Percentiles rank a stretch among this genome's conserved stretches.
These are phyloP conservation scores for Rutstroemia sp. DNA, from an alignment of 2,329 filamentous ascomycete genomes.

Conservation along the genomic window DNA sequence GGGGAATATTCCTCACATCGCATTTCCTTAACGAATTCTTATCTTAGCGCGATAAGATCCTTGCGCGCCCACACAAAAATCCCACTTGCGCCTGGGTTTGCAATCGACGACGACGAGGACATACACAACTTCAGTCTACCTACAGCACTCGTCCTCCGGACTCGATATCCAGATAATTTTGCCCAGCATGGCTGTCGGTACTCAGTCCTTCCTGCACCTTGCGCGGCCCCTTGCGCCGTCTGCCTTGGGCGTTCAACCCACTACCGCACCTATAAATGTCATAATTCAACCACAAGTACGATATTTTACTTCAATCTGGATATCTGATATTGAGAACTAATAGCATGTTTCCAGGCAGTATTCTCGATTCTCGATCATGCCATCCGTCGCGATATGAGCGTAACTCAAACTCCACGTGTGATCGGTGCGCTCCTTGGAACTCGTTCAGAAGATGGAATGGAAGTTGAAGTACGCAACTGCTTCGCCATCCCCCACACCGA, in stretches of 20 bases:
- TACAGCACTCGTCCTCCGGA: slow-evolving; percentile 6
- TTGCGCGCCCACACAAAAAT: slow-evolving; percentile 12
- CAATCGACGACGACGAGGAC: slow-evolving; percentile 7
- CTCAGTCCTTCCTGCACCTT: slow-evolving; percentile 88
- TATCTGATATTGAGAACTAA: not conserved
- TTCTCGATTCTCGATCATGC: slow-evolving; percentile 89
- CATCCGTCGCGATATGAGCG: slow-evolving; percentile 57
- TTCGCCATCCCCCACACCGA: slow-evolving; percentile 98
- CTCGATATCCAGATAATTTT: slow-evolving; percentile 16
- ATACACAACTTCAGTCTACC: not conserved
- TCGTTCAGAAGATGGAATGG: slow-evolving; percentile 91
- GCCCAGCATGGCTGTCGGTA: slow-evolving; percentile 67
- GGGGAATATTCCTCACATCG: not conserved
- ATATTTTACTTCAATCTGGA: slow-evolving; percentile 8
- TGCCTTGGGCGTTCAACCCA: slow-evolving; percentile 69
- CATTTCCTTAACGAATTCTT: slow-evolving; percentile 27
- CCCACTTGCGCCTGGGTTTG: slow-evolving; percentile 11
- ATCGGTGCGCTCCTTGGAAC: slow-evolving; percentile 93
- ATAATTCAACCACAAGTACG: slow-evolving; percentile 91
- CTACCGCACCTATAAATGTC: slow-evolving; percentile 86
- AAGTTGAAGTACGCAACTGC: slow-evolving; percentile 91
- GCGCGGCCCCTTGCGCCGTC: slow-evolving; percentile 84
- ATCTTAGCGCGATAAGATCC: slow-evolving; percentile 40
- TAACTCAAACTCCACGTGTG: slow-evolving; percentile 84
- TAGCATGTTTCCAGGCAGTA: slow-evolving; percentile 44